Evolutionary conservation across 2,329 filamentous ascomycete genomes (phyloP), one percentile per base, ranked within the genome.

Genomic region (Plenodomus lindquistii): DNA sequence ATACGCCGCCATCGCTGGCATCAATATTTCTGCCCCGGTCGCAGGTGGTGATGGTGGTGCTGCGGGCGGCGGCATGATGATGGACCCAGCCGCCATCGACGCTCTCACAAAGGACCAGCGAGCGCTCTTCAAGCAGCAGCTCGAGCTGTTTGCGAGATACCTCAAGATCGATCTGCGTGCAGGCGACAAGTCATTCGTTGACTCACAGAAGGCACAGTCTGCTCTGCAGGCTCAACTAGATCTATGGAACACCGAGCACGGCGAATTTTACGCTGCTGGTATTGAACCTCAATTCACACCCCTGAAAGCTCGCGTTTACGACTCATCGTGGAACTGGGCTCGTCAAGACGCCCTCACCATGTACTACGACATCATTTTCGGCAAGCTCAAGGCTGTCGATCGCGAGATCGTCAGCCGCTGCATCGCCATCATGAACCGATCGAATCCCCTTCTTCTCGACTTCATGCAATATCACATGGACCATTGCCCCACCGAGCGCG

Each of bases 401-500:
- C 89, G 94, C 56, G 94, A 99, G 74, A 99, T 97, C 65, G 94
- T 99, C 70, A 97, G 92, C 76, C 92, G 92, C 73, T 99, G 94
- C 77, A 97, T 99, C 68, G 89, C 91, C 60, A 94, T 99, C 76
- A 99, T 99, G 94, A 99, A 97, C 79, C 89, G 94, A 55, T 96
- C 94, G 27, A 99, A 97, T 72, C 94, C 94, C 2, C 88, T 90
- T 29, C 85, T 99, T 1, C 83, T 99, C 49, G 93, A 99, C 63
- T 99, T 97, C 76, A 99, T 99, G 94, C 94, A 99, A 72, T 97
- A 99, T 66, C 94, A 99, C 77, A 99, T 99, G 67, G 94, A 99
- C 67, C 94, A 97, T 79, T 97, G 93, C 78, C 94, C 94, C 0
- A 92, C 92, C 0, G 92, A 99, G 69, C 88, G 93, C 42, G 94